Percentiles rank a stretch among this genome's conserved stretches.
phyloP scores from a whole-genome alignment of 495 filamentous ascomycete genomes.

The Aspergillus saccharolyticus region DNA sequence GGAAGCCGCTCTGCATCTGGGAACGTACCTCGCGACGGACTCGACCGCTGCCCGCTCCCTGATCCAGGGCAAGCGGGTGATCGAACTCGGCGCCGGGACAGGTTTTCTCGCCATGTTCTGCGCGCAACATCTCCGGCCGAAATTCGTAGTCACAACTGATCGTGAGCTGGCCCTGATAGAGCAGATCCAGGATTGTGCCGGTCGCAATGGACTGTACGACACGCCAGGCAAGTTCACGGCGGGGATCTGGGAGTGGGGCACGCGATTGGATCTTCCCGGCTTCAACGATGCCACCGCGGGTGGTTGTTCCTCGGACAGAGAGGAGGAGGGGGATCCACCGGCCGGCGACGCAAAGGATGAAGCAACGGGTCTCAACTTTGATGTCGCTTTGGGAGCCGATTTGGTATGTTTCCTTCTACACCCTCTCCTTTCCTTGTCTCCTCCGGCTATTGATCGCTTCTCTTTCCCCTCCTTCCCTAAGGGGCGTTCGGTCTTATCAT shows the following conservation, averaged over 20 bases:
- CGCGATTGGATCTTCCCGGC: slow-evolving; percentile 14
- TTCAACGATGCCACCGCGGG: not conserved
- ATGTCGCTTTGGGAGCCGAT: slow-evolving; percentile 48
- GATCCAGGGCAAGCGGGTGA: slow-evolving; percentile 54
- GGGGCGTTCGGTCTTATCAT: not conserved
- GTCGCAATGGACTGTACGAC: slow-evolving; percentile 56
- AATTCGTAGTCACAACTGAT: slow-evolving; percentile 68
- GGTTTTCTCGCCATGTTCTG: slow-evolving; percentile 81
- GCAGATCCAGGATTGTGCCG: slow-evolving; percentile 60
- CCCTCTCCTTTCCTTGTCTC: not conserved
- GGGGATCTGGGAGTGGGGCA: slow-evolving; percentile 40
- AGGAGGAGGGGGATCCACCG: slow-evolving; percentile 7
- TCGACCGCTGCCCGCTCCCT: slow-evolving; percentile 29
- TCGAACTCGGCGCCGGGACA: slow-evolving; percentile 89
- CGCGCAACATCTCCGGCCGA: slow-evolving; percentile 63
- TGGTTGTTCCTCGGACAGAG: slow-evolving; percentile 9
- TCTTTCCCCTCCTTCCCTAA: too few relatives aligned
- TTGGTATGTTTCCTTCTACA: slow-evolving; percentile 30
- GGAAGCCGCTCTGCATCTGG: slow-evolving; percentile 88
- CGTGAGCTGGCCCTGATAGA: slow-evolving; percentile 70
- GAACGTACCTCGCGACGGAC: slow-evolving; percentile 59
- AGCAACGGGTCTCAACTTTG: slow-evolving; percentile 21
- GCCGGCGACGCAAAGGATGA: not conserved
- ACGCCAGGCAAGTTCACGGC: slow-evolving; percentile 29
- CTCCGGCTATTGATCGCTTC: not conserved